Evolutionary conservation across 805 yeast genomes (phyloP), one percentile per base, ranked within the genome.

Genomic region (Candida orba): DNA sequence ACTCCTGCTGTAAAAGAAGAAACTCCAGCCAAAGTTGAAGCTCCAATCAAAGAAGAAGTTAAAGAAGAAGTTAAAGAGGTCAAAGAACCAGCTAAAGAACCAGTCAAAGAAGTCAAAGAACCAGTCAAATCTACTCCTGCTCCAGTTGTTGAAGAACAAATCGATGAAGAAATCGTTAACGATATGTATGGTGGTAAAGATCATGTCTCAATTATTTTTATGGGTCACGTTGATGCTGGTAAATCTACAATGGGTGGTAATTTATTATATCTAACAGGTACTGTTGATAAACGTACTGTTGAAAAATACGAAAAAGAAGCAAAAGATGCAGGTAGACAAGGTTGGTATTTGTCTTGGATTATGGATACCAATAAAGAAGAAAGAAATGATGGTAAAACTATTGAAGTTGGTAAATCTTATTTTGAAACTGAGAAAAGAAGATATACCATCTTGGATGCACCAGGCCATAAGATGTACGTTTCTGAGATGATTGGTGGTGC

Each of bases 171-270:
- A 55, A 78, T 90, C 51, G 88, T 93, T 51, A 81, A 78, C 46
- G 99, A 95, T 58, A 69, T 93, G 85, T 93, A 87, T 60, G 97
- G 96, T 52, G 95, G 95, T 59, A 93, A 93, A 67, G 99, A 91
- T 64, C 99, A 93, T 69, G 78, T 93, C 63, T 90, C 97, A 17
- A 84, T 93, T 56, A 88, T 93, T 55, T 93, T 93, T 69, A 93
- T 93, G 98, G 99, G 99, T 57, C 99, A 93, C 63, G 99, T 93
- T 54, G 99, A 93, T 75, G 99, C 99, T 31, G 99, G 99, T 64
- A 93, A 93, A 68, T 88, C 96, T 41, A 93, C 99, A 48, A 91
- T 93, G 96, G 99, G 99, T 65, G 99, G 99, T 70, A 93, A 93
- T 68, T 72, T 93, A 55, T 76, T 93, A 52, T 91, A 74, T 62